Conservation (phyloP, 768 basidiomycete genomes). For the Pleurotus eryngii region DNA sequence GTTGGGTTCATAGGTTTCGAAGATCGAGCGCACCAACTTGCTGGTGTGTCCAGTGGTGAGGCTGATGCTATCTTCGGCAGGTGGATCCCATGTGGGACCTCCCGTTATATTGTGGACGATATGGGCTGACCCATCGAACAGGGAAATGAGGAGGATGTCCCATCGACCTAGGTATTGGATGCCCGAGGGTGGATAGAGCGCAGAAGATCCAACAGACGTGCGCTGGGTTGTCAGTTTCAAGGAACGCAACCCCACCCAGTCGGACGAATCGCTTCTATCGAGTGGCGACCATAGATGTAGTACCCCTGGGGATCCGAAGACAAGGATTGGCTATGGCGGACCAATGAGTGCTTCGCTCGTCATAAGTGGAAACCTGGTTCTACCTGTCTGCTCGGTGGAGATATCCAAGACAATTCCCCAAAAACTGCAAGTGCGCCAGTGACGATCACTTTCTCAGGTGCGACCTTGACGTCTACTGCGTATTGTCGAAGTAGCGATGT, state of each 20-base stretch:
- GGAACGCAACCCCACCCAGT: slow-evolving; percentile 49
- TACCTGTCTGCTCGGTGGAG: slow-evolving; percentile 35
- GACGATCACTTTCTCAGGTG: slow-evolving; percentile 24
- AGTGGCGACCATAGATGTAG: slow-evolving; percentile 30
- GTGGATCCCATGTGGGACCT: slow-evolving; percentile 40
- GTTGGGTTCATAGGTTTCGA: slow-evolving; percentile 41
- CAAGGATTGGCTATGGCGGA: slow-evolving; percentile 47
- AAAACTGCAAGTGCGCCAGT: slow-evolving; percentile 40
- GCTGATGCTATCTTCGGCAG: slow-evolving; percentile 13
- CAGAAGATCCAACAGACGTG: slow-evolving; percentile 55
- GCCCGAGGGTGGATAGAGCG: slow-evolving; percentile 58
- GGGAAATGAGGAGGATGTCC: slow-evolving; percentile 55
- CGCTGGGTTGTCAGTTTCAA: slow-evolving; percentile 45
- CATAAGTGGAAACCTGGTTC: slow-evolving; percentile 12
- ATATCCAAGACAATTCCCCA: slow-evolving; percentile 58
- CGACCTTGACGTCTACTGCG: slow-evolving; percentile 28
- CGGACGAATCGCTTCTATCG: neutral
- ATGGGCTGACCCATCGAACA: slow-evolving; percentile 73
- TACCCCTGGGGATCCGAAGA: slow-evolving; percentile 56
- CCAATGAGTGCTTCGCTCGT: neutral
- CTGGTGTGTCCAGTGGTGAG: slow-evolving; percentile 46
- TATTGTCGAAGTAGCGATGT: slow-evolving; percentile 32
- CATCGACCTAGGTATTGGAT: slow-evolving; percentile 45
- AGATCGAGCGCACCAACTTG: slow-evolving; percentile 44
- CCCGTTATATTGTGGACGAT: slow-evolving; percentile 48